Conservation (phyloP, 768 basidiomycete genomes). For the Tulasnella sp. region DNA sequence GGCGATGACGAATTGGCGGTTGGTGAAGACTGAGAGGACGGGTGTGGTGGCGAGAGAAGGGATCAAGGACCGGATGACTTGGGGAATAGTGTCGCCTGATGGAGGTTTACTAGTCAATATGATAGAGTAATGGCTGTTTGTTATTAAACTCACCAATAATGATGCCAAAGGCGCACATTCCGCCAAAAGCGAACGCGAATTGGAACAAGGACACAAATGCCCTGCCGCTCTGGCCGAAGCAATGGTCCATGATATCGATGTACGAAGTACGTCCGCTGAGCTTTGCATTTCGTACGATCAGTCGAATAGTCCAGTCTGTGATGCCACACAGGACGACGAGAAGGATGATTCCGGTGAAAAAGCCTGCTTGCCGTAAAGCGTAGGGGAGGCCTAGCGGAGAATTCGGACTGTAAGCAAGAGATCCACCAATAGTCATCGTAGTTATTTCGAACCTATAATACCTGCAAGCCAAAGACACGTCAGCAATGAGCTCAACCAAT, state of each 20-base stretch:
- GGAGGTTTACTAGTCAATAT: not conserved
- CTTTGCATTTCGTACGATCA: conserved; percentile 94
- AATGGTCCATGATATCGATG: conserved; percentile 88
- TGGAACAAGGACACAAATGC: conserved; percentile 95
- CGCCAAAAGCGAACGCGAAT: conserved; percentile 95
- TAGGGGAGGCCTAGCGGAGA: conserved; percentile 67
- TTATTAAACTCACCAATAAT: conserved; percentile 51
- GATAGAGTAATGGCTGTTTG: conserved; percentile 10
- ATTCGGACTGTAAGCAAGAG: not conserved
- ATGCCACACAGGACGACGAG: conserved; percentile 67
- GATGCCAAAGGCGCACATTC: conserved; percentile 97
- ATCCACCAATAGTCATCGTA: not conserved
- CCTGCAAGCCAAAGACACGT: not conserved
- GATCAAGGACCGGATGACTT: conserved; percentile 80
- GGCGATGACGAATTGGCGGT: conserved; percentile 81
- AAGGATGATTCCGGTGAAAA: conserved; percentile 76
- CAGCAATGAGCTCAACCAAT: not conserved
- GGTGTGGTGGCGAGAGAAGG: conserved; percentile 54
- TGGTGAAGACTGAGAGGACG: conserved; percentile 62
- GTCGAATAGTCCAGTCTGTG: conserved; percentile 97
- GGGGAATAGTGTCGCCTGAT: conserved; percentile 86
- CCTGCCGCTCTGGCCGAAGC: conserved; percentile 84
- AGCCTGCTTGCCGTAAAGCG: conserved; percentile 88
- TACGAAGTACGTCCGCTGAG: conserved; percentile 86
- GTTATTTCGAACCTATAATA: not conserved